These are phyloP conservation scores for Brettanomyces sp. DNA, from an alignment of 805 yeast genomes.

Conservation along the genomic window DNA sequence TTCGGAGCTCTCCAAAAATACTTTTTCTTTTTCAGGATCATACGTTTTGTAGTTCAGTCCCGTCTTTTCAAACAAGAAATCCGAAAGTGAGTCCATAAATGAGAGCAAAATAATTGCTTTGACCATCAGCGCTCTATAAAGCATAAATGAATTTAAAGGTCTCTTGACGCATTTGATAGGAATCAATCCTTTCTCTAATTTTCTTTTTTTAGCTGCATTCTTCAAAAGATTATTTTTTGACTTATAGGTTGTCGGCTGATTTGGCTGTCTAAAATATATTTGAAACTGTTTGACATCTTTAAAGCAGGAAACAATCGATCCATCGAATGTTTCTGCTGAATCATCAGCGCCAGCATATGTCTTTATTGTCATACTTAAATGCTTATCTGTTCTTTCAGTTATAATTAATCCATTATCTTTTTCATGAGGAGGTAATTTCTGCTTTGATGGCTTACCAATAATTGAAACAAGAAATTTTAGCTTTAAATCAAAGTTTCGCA, in stretches of 20 bases:
- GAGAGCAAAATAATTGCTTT: slow-evolving; percentile 27
- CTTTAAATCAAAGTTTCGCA: slow-evolving; percentile 17
- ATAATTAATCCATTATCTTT: slow-evolving; percentile 15
- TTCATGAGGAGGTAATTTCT: slow-evolving; percentile 9
- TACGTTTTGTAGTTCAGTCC: slow-evolving; percentile 11
- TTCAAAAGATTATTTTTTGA: slow-evolving; percentile 4
- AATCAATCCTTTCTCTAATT: background rate
- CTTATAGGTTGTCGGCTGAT: slow-evolving; percentile 8
- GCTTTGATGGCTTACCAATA: slow-evolving; percentile 8
- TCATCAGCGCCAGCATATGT: slow-evolving; percentile 22
- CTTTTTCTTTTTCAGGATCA: slow-evolving; percentile 9
- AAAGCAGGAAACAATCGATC: slow-evolving; percentile 16
- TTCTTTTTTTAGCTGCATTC: background rate
- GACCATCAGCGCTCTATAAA: slow-evolving; percentile 34
- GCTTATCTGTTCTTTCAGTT: slow-evolving; percentile 11
- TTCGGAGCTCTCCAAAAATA: slow-evolving; percentile 8
- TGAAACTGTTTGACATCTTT: slow-evolving; percentile 15
- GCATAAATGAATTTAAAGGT: slow-evolving; percentile 39
- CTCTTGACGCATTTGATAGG: slow-evolving; percentile 27
- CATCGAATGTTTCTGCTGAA: slow-evolving; percentile 6
- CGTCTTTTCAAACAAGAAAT: slow-evolving; percentile 10
- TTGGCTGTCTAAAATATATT: slow-evolving; percentile 17
- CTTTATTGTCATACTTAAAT: slow-evolving; percentile 13
- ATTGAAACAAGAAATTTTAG: slow-evolving; percentile 13
- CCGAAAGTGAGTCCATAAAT: slow-evolving; percentile 16